These are phyloP conservation scores for Entophlyctis luteolus DNA, from an alignment of 192 early-diverging fungal genomes.

Conservation along the genomic window DNA sequence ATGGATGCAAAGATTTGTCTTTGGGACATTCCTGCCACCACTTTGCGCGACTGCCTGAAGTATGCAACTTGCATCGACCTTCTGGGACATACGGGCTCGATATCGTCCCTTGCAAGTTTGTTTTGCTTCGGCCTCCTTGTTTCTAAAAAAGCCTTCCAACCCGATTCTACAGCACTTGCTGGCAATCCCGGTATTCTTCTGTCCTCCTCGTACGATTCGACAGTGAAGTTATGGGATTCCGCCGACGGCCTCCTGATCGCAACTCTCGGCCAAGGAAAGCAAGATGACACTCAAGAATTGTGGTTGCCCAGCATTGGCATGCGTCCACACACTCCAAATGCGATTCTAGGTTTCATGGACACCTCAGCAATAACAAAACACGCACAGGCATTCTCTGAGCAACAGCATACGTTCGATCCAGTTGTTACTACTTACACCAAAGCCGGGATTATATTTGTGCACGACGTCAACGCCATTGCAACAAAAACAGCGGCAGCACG, in stretches of 20 bases:
- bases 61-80: constrained; percentile 1
- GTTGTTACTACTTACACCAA: not conserved
- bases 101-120: not conserved
- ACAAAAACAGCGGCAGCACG: not conserved
- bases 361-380: not conserved
- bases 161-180: not conserved
- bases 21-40: constrained; percentile 1
- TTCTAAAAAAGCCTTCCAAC: not conserved
- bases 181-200: not conserved
- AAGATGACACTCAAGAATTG: no score
- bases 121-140: not conserved
- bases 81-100: constrained; percentile 7
- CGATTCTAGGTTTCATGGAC: constrained; percentile 15
- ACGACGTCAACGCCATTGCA: not conserved
- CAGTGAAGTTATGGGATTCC: not conserved
- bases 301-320: no score
- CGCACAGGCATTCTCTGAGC: not conserved
- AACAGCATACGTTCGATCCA: not conserved
- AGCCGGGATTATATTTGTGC: not conserved
- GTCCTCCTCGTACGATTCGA: constrained; percentile 9
- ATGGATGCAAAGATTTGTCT: constrained; percentile 24
- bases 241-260: not conserved
- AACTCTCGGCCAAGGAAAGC: not conserved
- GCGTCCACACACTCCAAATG: not conserved
- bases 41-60: not conserved